Evolutionary conservation across 2,329 filamentous ascomycete genomes (phyloP).

Genomic region (Phaeosphaeria sp.): DNA sequence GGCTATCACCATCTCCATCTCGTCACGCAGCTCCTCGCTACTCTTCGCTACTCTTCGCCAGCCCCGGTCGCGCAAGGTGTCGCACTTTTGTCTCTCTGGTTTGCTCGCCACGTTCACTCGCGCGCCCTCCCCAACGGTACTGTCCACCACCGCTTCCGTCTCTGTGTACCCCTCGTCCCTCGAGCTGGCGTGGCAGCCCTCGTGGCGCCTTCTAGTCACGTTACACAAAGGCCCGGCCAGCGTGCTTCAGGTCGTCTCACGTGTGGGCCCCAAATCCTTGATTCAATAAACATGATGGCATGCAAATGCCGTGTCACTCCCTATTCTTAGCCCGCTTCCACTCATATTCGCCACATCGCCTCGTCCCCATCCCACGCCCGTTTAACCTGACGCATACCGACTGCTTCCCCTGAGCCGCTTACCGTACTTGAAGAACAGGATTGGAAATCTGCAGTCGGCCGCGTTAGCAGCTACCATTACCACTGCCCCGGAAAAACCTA

Average conservation of each 20-base stretch:
- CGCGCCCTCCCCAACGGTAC: constrained; percentile 31
- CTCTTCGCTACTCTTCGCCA: constrained; percentile 27
- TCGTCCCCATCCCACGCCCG: constrained; percentile 12
- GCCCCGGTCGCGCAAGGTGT: constrained; percentile 25
- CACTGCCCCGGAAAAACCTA: constrained; percentile 40
- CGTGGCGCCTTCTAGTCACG: constrained; percentile 39
- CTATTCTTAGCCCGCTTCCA: constrained; percentile 40
- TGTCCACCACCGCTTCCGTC: constrained; percentile 29
- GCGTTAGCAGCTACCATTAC: constrained; percentile 41
- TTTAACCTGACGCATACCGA: constrained; percentile 53
- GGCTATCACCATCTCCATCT: constrained; percentile 25
- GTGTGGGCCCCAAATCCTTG: constrained; percentile 30
- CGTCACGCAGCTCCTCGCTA: constrained; percentile 11
- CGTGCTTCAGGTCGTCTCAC: constrained; percentile 46
- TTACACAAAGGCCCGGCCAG: constrained; percentile 37
- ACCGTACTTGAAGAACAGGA: constrained; percentile 58
- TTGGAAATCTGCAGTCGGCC: constrained; percentile 47
- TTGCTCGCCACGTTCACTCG: constrained; percentile 38
- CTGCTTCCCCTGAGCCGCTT: constrained; percentile 56
- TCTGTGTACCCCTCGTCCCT: constrained; percentile 31
- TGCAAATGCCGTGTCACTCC: constrained; percentile 42
- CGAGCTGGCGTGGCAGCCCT: constrained; percentile 30
- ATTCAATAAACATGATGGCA: constrained; percentile 44
- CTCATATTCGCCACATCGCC: constrained; percentile 24
- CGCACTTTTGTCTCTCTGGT: constrained; percentile 22